phyloP scores from a whole-genome alignment of 1,139 yeast genomes.

The Sugiyamaella xylanicola region DNA sequence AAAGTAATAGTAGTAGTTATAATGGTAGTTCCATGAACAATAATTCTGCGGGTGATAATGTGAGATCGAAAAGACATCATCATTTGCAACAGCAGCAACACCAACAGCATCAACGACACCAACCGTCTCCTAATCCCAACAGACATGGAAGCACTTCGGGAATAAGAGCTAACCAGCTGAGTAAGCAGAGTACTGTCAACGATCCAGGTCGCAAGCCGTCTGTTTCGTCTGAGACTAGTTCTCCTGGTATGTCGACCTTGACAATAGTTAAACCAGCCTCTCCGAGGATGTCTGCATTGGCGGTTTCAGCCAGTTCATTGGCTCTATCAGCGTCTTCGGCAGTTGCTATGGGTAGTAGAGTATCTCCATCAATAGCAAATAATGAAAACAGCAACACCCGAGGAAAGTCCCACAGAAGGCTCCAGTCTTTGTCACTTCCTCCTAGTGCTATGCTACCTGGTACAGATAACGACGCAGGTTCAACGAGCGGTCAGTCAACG shows the following conservation, averaged over 20 bases:
- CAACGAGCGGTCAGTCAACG: not conserved
- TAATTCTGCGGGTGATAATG: not conserved
- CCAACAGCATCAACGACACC: not conserved
- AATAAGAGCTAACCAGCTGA: not conserved
- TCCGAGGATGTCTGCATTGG: constrained; percentile 15
- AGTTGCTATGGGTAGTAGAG: constrained; percentile 14
- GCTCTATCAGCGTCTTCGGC: constrained; percentile 8
- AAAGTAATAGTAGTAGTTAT: constrained; percentile 8
- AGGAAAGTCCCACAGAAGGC: constrained; percentile 15
- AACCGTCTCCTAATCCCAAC: not conserved
- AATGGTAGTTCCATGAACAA: not conserved
- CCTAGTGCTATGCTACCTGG: constrained; percentile 13
- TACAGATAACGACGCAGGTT: not conserved
- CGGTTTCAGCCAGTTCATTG: constrained; percentile 8
- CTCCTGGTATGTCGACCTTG: constrained; percentile 9
- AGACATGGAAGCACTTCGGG: not conserved
- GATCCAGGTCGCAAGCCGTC: not conserved
- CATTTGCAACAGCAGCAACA: not conserved
- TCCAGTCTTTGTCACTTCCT: constrained; percentile 18
- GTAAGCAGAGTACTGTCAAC: not conserved
- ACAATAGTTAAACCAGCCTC: constrained; percentile 15
- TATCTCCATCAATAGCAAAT: not conserved
- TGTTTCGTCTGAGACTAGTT: not conserved
- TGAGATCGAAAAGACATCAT: not conserved
- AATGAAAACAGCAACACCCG: not conserved